Base-by-base conservation (phyloP, 73 alveolate genomes). In the Stentor roeselii region DNA sequence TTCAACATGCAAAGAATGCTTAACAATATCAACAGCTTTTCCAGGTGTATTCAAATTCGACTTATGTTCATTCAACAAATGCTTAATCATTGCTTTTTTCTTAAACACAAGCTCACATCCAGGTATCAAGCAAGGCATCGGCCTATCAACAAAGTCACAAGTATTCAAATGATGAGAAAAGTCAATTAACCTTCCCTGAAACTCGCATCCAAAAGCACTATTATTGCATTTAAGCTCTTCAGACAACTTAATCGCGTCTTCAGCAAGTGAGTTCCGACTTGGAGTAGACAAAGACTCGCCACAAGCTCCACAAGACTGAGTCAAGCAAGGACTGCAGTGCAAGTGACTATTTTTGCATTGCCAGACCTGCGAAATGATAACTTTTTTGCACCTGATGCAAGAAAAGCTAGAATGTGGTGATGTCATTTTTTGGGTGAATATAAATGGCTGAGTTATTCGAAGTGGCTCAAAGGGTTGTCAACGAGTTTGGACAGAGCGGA, bases 401-500 rank as follows among this genome's bases (percentile, higher is more conserved):
- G 21, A 21, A 50, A 50, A 11, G 21, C 67, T n/a, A n/a, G n/a
- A n/a, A n/a, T n/a, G n/a, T n/a, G n/a, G n/a, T n/a, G n/a, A n/a
- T n/a, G n/a, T n/a, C n/a, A n/a, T n/a, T n/a, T n/a, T 86, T 86
- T 82, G 93, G 95, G 42, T 82, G 83, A 86, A 82, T 83, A 83
- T 76, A n/a, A n/a, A n/a, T n/a, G n/a, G n/a, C 75, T 39, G 4
- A n/a, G n/a, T n/a, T n/a, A 75, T 91, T 91, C 60, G 95, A 91
- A 59, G 59, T 58, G 36, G 95, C 97, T 58, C 92, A 89, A 36
- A 90, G 80, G 40, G 90, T 76, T 36, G 87, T 92, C 78, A 75
- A 75, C 30, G 88, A 92, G 59, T 84, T 84, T 82, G 95, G 85
- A 41, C 60, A 84, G 34, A 82, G 76, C n/a, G 74, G 86, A 78